Conservation (phyloP, 768 basidiomycete species). For the Mycena leptocephala region DNA sequence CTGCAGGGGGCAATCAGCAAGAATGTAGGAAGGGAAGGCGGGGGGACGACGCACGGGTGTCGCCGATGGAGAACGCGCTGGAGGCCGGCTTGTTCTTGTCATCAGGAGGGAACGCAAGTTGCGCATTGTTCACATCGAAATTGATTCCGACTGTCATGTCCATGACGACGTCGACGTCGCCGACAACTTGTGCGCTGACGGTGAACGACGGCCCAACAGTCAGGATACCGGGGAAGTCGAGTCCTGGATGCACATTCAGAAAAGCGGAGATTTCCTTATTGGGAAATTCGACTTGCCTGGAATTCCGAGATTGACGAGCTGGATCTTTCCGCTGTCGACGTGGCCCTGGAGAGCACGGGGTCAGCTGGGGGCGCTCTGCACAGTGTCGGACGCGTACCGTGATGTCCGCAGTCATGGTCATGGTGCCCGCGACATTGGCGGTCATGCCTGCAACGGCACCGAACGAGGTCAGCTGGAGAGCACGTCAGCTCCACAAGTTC, state of each 20-base stretch:
- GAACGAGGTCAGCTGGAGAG: background rate
- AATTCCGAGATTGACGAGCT: constrained; percentile 59
- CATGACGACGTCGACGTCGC: constrained; percentile 18
- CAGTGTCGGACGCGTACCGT: constrained; percentile 43
- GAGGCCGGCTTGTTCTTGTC: background rate
- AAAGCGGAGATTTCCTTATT: too few relatives aligned
- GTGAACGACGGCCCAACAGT: constrained; percentile 49
- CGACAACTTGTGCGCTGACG: constrained; percentile 6
- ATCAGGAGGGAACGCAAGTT: constrained; percentile 22
- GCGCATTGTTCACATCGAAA: constrained; percentile 18
- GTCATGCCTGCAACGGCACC: constrained; percentile 47
- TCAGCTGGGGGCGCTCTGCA: background rate
- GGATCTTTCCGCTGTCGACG: constrained; percentile 61
- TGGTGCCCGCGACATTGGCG: constrained; percentile 55
- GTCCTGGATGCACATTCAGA: constrained; percentile 1
- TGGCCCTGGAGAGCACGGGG: constrained; percentile 44
- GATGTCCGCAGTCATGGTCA: constrained; percentile 56
- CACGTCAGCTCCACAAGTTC: background rate
- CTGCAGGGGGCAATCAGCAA: background rate
- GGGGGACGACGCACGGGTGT: constrained; percentile 11
- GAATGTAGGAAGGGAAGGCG: too few relatives aligned
- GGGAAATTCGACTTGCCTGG: constrained; percentile 46
- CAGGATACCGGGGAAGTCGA: constrained; percentile 68
- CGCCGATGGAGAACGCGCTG: constrained; percentile 21
- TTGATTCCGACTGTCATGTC: constrained; percentile 17